Percentiles rank a stretch among this genome's conserved stretches.
These are phyloP conservation scores for Nakazawaea ishiwadae DNA, from an alignment of 805 yeast genomes.

Conservation along the genomic window DNA sequence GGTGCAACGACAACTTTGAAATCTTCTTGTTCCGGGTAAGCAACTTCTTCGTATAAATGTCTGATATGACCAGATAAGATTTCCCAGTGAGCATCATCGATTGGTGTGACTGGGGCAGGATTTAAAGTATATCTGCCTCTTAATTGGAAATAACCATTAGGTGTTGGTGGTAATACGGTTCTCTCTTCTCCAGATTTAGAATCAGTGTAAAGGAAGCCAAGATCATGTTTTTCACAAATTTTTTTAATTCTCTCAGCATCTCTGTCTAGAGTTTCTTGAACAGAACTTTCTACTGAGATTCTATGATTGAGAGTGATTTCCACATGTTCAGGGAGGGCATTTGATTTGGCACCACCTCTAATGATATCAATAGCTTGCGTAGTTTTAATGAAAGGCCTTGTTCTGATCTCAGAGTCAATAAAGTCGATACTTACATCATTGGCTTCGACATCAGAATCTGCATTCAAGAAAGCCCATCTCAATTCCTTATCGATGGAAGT, in stretches of 20 bases:
- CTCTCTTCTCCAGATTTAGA: constrained; percentile 21
- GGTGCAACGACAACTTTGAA: constrained; percentile 45
- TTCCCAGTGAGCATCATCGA: constrained; percentile 32
- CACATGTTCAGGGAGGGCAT: constrained; percentile 67
- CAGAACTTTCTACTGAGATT: constrained; percentile 50
- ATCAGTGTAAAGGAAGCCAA: constrained; percentile 35
- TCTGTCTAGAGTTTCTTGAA: constrained; percentile 35
- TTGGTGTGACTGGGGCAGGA: constrained; percentile 38
- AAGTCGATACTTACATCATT: constrained; percentile 29
- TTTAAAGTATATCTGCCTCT: constrained; percentile 23
- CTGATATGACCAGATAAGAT: constrained; percentile 48
- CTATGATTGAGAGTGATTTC: constrained; percentile 54
- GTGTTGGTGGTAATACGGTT: constrained; percentile 21
- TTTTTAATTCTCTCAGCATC: constrained; percentile 31
- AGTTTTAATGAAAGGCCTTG: constrained; percentile 45
- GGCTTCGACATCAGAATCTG: constrained; percentile 30
- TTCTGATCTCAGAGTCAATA: constrained; percentile 17
- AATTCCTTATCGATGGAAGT: constrained; percentile 23
- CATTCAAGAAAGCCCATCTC: constrained; percentile 28
- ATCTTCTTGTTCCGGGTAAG: constrained; percentile 23
- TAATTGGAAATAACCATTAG: constrained; percentile 39
- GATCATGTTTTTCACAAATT: constrained; percentile 41
- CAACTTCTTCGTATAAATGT: constrained; percentile 51
- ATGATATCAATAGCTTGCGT: constrained; percentile 64
- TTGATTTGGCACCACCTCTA: constrained; percentile 68